A percentile compares a stretch with the other conserved stretches of the same genome.
phyloP scores from a whole-genome alignment of 2,329 filamentous ascomycete species.

The Apiospora saccharicola region DNA sequence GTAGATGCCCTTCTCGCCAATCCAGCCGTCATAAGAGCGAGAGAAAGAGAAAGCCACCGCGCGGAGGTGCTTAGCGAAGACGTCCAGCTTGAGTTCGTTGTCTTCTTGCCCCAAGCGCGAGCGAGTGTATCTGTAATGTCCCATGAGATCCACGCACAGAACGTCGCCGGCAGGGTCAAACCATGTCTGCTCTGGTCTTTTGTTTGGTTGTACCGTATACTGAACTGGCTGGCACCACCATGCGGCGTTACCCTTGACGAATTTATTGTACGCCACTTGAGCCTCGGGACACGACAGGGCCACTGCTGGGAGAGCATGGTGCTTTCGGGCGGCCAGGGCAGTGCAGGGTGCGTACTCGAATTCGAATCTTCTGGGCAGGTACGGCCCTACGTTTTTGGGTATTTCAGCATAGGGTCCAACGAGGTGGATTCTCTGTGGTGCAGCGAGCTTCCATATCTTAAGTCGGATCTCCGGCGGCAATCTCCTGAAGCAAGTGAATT shows the following conservation, averaged over 20 bases:
- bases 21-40: neutral
- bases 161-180: neutral
- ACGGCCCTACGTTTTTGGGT: too few relatives aligned
- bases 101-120: too few relatives aligned
- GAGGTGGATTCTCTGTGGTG: neutral
- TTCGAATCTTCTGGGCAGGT: neutral
- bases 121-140: neutral
- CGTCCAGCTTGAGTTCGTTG: neutral
- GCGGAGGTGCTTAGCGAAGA: neutral
- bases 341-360: neutral
- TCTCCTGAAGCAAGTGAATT: neutral
- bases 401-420: neutral
- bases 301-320: neutral
- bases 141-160: neutral
- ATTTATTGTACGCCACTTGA: neutral
- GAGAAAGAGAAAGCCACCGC: neutral
- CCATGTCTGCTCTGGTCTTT: neutral
- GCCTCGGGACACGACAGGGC: neutral
- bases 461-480: neutral
- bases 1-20: neutral
- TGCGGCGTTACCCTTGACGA: neutral
- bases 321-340: neutral
- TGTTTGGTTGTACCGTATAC: too few relatives aligned
- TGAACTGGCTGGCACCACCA: neutral
- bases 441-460: neutral